These are phyloP conservation scores for Aspergillus niger DNA, from an alignment of 2,329 filamentous ascomycete species.

Conservation along the genomic window DNA sequence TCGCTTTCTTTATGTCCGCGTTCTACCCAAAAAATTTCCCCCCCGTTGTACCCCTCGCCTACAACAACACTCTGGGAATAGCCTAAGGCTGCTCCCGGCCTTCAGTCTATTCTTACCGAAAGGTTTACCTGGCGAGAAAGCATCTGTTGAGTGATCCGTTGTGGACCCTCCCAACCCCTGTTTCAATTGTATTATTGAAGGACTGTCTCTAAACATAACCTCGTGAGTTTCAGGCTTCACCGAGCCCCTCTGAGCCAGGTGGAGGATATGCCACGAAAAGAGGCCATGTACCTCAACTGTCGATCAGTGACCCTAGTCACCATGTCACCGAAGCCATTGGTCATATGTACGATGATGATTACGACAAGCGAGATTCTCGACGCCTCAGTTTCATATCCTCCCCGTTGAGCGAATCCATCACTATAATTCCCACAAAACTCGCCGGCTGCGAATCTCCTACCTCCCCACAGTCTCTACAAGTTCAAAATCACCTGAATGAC, in stretches of 20 bases:
- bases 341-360: constrained; percentile 80
- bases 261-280: constrained; percentile 55
- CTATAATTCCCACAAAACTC: constrained; percentile 39
- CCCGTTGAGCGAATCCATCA: constrained; percentile 47
- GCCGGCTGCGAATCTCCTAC: constrained; percentile 30
- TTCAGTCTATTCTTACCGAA: not conserved
- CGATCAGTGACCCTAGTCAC: constrained; percentile 84
- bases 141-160: not conserved
- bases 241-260: constrained; percentile 42
- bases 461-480: constrained; percentile 31
- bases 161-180: constrained; percentile 3
- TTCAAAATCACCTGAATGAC: constrained; percentile 38
- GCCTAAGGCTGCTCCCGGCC: not conserved
- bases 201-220: constrained; percentile 12
- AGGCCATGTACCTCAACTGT: constrained; percentile 63
- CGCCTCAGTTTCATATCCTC: constrained; percentile 73
- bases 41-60: constrained; percentile 4
- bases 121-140: not conserved
- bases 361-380: constrained; percentile 62
- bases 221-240: constrained; percentile 40
- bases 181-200: not conserved
- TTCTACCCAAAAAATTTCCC: constrained; percentile 8
- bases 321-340: constrained; percentile 94
- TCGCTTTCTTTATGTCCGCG: constrained; percentile 28
- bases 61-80: not conserved